Base-by-base conservation (phyloP, 306 rosid genomes). In the Glycyrrhiza uralensis region DNA sequence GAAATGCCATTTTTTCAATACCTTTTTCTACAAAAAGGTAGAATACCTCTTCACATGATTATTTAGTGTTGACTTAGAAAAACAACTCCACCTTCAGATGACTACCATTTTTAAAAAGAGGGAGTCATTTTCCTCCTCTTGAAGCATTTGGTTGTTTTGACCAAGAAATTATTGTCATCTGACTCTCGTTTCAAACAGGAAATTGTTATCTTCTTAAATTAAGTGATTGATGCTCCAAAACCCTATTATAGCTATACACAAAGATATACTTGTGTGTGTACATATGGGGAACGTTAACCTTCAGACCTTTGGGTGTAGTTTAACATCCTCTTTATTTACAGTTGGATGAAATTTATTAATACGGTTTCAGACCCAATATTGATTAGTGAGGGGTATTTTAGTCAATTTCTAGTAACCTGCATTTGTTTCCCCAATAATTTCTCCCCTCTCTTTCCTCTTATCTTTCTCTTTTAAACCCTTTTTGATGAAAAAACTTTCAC, bases 21-120 rank as follows among this genome's bases (percentile, higher is more conserved):
- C 99, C 15, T 95, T 95, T 82, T 95, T 95, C 87, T 95, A 91
- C 86, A 91, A 88, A 66, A 95, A 84, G 97, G 99, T 91, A 63
- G 36, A 66, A 80, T 74, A 50, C 64, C 62, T 71, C 57, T 38
- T 26, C 30, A 5, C 67, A 26, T 46, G 30, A 61, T 11, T 82
- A 17, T 47, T 60, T 69, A 72, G 42, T 50, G 24, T 69, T 75
- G 61, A 15, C 62, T 33, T 32, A 17, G 30, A 71, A 49, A 70
- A 71, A 38, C 4, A 17, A 22, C 41, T 41, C 51, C 7, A 14
- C 66, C 24, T 10, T 57, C 9, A 5, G 23, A 71, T 57, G 54
- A 39, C 44, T 36, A 20, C 23, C 47, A 15, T 20, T 68, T 14
- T 65, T 52, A 39, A 24, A 28, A 30, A 46, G 39, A 65, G 61